phyloP scores from a whole-genome alignment of 2,329 filamentous ascomycete species.

The Monosporascus cannonballus region DNA sequence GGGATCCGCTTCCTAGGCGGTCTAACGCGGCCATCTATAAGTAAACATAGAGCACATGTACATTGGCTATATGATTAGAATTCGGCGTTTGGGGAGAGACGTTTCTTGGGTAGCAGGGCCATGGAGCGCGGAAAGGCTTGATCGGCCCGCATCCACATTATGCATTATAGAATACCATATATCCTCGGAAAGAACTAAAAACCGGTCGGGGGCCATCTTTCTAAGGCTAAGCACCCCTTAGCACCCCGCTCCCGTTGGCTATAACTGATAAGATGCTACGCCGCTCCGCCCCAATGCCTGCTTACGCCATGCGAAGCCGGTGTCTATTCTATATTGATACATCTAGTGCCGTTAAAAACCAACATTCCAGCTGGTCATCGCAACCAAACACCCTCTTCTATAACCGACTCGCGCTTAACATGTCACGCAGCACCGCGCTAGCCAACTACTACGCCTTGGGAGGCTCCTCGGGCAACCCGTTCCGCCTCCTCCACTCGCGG shows the following conservation, averaged over 20 bases:
- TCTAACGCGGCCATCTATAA: too few relatives aligned
- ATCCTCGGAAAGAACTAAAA: too few relatives aligned
- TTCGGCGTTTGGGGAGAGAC: background rate
- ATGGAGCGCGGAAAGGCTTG: background rate
- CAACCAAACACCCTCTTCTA: too few relatives aligned
- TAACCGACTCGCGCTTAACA: too few relatives aligned
- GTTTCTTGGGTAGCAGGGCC: background rate
- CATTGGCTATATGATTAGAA: background rate
- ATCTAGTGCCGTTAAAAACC: background rate
- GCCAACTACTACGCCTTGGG: background rate
- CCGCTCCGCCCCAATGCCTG: background rate
- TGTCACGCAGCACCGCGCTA: too few relatives aligned
- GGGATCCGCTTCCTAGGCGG: too few relatives aligned
- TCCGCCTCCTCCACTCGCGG: constrained; percentile 71
- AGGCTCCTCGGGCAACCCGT: constrained; percentile 31
- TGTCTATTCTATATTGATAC: background rate
- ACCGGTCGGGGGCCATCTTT: background rate
- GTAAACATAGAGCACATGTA: background rate
- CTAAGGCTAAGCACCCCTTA: background rate
- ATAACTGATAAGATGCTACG: background rate
- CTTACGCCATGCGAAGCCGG: background rate
- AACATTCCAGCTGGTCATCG: too few relatives aligned
- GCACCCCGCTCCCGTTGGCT: background rate
- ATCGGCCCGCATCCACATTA: background rate
- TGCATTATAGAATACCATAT: background rate